Percentiles rank a stretch among this genome's conserved stretches.
phyloP scores from a whole-genome alignment of 805 yeast species.

The Lachancea lanzarotensis region DNA sequence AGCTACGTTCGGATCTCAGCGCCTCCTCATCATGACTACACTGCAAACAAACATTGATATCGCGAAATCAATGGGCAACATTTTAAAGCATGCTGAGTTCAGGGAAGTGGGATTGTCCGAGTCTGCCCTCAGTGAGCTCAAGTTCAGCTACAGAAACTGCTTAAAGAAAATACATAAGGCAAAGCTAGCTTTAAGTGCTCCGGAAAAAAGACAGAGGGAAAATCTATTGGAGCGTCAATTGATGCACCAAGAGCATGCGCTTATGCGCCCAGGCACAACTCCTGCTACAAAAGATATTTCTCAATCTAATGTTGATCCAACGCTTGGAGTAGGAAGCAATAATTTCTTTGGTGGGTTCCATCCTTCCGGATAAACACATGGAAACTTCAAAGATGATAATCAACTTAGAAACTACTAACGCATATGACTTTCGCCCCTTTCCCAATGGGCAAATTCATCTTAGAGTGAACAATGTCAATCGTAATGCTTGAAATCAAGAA shows the following conservation, averaged over 20 bases:
- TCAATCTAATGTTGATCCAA: not conserved
- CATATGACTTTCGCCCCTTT: too few relatives aligned
- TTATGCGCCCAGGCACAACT: not conserved
- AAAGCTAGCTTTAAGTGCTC: slow-evolving; percentile 8
- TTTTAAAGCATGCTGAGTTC: slow-evolving; percentile 27
- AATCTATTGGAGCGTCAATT: slow-evolving; percentile 7
- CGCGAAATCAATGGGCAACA: slow-evolving; percentile 28
- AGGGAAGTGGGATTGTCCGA: slow-evolving; percentile 27
- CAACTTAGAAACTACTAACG: too few relatives aligned
- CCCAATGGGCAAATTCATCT: too few relatives aligned
- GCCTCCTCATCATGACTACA: slow-evolving; percentile 11
- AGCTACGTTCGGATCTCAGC: slow-evolving; percentile 6
- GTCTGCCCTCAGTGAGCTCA: slow-evolving; percentile 23
- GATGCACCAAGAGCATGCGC: slow-evolving; percentile 5
- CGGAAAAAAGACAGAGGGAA: slow-evolving; percentile 3
- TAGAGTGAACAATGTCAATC: too few relatives aligned
- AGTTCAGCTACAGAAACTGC: slow-evolving; percentile 19
- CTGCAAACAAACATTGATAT: slow-evolving; percentile 26
- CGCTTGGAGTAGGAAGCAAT: slow-evolving; percentile 7
- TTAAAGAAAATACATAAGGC: slow-evolving; percentile 23
- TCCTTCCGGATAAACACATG: not conserved
- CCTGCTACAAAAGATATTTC: not conserved
- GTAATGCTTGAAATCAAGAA: too few relatives aligned
- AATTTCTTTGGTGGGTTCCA: slow-evolving; percentile 3
- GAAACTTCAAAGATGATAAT: too few relatives aligned